phyloP scores from a whole-genome alignment of 352 stramenopile genomes.

The Pythium chondricola region DNA sequence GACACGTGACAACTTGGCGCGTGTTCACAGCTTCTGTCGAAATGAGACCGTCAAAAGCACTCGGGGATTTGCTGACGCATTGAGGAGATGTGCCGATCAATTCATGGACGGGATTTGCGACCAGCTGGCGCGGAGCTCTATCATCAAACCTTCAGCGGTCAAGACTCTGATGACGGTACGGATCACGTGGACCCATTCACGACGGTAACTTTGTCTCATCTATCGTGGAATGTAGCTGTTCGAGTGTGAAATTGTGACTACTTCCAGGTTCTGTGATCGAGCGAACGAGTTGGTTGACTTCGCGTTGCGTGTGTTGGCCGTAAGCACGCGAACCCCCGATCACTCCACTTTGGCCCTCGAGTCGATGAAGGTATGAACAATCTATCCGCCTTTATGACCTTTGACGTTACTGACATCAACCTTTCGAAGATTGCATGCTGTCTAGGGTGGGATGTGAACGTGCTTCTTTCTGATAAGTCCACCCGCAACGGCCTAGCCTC shows the following conservation, averaged over 20 bases:
- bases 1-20: no score
- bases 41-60: no score
- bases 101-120: no score
- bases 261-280: no score
- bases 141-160: not conserved
- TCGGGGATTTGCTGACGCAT: no score
- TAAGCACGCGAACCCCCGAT: not conserved
- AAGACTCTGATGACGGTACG: constrained; percentile 6
- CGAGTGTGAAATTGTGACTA: no score
- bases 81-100: not conserved
- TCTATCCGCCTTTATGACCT: no score
- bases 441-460: constrained; percentile 42
- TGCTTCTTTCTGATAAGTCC: constrained; percentile 28
- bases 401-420: not conserved
- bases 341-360: constrained; percentile 20
- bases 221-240: no score
- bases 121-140: not conserved
- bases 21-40: no score
- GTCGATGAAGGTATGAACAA: constrained; percentile 25
- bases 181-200: not conserved
- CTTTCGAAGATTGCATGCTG: constrained; percentile 24
- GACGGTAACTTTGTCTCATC: not conserved
- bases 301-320: not conserved
- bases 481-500: constrained; percentile 23
- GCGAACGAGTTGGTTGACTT: no score